phyloP scores from a whole-genome alignment of 108 stramenopile genomes.

The Cyclotella atomus region DNA sequence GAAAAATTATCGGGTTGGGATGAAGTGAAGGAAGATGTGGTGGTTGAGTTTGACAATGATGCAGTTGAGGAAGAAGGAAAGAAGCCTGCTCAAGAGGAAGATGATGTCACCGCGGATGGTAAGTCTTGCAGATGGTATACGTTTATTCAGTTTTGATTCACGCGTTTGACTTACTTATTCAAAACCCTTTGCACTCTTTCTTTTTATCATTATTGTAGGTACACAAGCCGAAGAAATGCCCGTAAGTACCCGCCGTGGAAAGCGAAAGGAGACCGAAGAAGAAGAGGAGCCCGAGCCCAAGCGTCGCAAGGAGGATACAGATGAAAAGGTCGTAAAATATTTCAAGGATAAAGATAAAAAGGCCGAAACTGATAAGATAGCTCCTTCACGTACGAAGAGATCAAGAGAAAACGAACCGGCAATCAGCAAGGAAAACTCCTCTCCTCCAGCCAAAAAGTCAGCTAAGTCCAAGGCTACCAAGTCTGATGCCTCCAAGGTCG shows the following conservation, averaged over 20 bases:
- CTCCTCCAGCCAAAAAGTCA: not conserved
- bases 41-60: not conserved
- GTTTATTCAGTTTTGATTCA: not conserved
- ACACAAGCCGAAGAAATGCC: not conserved
- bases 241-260: not conserved
- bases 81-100: not conserved
- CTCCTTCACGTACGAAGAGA: too few species aligned
- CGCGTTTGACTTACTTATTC: not conserved
- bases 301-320: not conserved
- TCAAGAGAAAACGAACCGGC: not conserved
- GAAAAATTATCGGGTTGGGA: conserved; percentile 31
- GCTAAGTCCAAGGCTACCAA: conserved; percentile 5
- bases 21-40: conserved; percentile 6
- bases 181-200: not conserved
- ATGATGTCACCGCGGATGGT: conserved; percentile 14
- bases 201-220: too few species aligned
- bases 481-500: not conserved
- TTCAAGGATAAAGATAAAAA: not conserved
- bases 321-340: not conserved
- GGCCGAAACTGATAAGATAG: too few species aligned
- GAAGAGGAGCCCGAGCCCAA: not conserved
- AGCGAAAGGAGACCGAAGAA: not conserved
- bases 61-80: conserved; percentile 4
- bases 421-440: not conserved
- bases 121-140: not conserved